Percentiles rank a stretch among this genome's conserved stretches.
These are phyloP conservation scores for Apiotrichum gracile DNA, from an alignment of 1,284 basidiomycete species.

Conservation along the genomic window DNA sequence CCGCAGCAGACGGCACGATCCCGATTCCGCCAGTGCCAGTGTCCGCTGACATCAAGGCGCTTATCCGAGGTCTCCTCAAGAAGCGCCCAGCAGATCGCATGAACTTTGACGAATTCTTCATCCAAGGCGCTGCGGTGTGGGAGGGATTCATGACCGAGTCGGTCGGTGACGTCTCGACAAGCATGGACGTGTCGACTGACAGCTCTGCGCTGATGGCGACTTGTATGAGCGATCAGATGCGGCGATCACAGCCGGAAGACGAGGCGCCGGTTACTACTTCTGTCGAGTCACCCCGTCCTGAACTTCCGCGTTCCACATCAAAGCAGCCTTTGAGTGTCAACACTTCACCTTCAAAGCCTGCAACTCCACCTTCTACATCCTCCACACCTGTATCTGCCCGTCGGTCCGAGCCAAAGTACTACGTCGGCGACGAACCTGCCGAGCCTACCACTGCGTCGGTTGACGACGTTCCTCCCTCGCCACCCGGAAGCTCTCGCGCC, in stretches of 20 bases:
- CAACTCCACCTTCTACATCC: conserved; percentile 2
- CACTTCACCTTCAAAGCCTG: neutral
- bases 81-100: conserved; percentile 78
- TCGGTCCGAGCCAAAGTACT: conserved; percentile 43
- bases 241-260: neutral
- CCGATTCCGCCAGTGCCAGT: conserved; percentile 51
- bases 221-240: neutral
- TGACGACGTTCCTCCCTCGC: neutral
- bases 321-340: conserved; percentile 6
- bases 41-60: conserved; percentile 75
- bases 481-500: conserved; percentile 8
- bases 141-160: conserved; percentile 65
- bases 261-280: neutral
- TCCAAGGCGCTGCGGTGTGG: conserved; percentile 59
- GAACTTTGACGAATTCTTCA: conserved; percentile 88
- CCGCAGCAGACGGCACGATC: conserved; percentile 23
- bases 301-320: neutral
- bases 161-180: conserved; percentile 34
- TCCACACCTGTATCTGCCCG: conserved; percentile 9
- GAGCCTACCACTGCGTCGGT: neutral
- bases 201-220: conserved; percentile 14
- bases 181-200: conserved; percentile 8
- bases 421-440: conserved; percentile 32
- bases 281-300: conserved; percentile 9
- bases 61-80: conserved; percentile 77